Evolutionary conservation across 192 early-diverging fungal species (phyloP), one percentile per base, ranked within the genome.

Genomic region (Rhizophagus prolifer): DNA sequence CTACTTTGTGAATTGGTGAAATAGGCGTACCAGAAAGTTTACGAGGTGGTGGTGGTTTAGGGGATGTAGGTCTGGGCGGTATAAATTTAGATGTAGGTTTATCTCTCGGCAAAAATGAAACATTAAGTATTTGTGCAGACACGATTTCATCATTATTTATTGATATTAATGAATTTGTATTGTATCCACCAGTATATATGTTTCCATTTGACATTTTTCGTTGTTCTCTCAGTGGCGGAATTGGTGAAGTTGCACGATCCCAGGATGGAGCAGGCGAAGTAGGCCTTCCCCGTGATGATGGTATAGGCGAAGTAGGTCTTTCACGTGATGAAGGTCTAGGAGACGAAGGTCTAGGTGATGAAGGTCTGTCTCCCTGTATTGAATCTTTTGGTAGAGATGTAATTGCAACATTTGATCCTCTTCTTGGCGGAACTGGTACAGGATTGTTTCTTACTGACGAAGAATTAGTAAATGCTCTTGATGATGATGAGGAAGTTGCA

Each of bases 261-360:
- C 66, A 23, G 0, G n/a, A 21, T 68, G 38, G 30, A 38, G 3
- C 31, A 14, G 66, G 66, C 5, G 66, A 68, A 4, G 30, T 8
- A n/a, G 31, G 31, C 36, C 38, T 68, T 23, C 30, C 38, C 36
- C 66, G 66, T 68, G 30, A 31, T 9, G 30, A 41, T 38, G 66
- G n/a, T 30, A 70, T 44, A 9, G 69, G 69, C 23, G 69, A 70
- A 21, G 69, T 50, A 5, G 69, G 41, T 31, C 69, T 23, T 13
- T 54, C 69, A 23, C 41, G 41, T 68, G n/a, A 68, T 0, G 31
- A 3, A 30, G 44, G n/a, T 0, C 2, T 28, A 47, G 41, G 44
- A 28, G 69, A 70, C 4, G 21, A 28, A 70, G 44, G 28, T 30
- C 19, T 60, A 7, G 59, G 4, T 3, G 59, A 60, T 60, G 7